phyloP scores from a whole-genome alignment of 1,284 basidiomycete species.

The Exobasidium cylindrosporum region DNA sequence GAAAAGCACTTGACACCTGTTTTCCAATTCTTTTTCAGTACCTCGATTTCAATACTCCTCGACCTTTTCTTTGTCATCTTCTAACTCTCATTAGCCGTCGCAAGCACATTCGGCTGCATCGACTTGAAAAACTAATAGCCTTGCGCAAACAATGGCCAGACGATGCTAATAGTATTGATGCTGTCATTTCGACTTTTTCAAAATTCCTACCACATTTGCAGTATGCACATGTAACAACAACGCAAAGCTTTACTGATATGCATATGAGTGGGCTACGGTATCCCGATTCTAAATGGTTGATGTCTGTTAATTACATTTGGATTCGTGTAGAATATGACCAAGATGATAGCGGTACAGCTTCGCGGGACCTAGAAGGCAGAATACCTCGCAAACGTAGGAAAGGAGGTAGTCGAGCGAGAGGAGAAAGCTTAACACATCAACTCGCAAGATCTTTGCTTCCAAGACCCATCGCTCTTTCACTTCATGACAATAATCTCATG shows the following conservation, averaged over 20 bases:
- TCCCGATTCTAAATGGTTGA: neutral
- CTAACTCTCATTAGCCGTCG: constrained; percentile 31
- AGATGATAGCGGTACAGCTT: neutral
- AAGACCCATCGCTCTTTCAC: neutral
- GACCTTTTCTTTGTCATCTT: constrained; percentile 34
- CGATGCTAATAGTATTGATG: constrained; percentile 23
- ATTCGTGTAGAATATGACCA: neutral
- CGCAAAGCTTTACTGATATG: neutral
- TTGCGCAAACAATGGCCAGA: constrained; percentile 25
- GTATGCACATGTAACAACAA: neutral
- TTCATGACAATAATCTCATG: neutral
- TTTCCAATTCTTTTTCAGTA: constrained; percentile 40
- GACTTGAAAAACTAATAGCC: constrained; percentile 35
- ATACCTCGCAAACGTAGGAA: constrained; percentile 1
- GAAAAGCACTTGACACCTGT: constrained; percentile 23
- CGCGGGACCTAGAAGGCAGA: too few species aligned
- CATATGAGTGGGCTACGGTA: constrained; percentile 1
- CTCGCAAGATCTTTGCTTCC: neutral
- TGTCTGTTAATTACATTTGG: constrained; percentile 2
- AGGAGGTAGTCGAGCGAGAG: too few species aligned
- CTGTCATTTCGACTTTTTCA: constrained; percentile 32
- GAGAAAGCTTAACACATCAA: too few species aligned
- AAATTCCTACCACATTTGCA: constrained; percentile 40
- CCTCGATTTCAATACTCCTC: constrained; percentile 33
- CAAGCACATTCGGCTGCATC: constrained; percentile 33